phyloP scores from a whole-genome alignment of 129 eudicot genomes.

The Gnaphalium uliginosum region DNA sequence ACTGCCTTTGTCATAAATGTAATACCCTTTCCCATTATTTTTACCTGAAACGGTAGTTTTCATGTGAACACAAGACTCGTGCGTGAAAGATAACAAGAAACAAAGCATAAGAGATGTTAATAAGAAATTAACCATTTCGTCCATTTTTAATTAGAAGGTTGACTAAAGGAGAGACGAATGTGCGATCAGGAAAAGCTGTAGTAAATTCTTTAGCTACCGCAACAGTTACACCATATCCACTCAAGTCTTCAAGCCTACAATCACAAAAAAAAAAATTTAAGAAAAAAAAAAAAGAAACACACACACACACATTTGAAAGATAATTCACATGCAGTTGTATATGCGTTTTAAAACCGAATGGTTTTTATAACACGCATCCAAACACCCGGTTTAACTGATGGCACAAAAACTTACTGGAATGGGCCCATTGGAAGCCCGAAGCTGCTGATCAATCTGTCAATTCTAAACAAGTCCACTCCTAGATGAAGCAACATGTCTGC shows the following conservation, averaged over 20 bases:
- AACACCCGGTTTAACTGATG: too few species aligned
- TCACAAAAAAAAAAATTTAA: too few species aligned
- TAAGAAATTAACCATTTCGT: conserved; percentile 61
- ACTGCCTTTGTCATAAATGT: conserved; percentile 82
- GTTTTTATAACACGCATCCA: too few species aligned
- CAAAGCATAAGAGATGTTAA: not conserved
- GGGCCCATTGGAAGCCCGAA: conserved; percentile 99
- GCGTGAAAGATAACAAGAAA: conserved; percentile 8
- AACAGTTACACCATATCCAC: conserved; percentile 82
- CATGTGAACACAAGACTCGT: conserved; percentile 2
- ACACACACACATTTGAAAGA: too few species aligned
- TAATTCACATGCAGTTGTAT: too few species aligned
- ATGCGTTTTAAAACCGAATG: too few species aligned
- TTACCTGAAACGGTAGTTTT: conserved; percentile 53
- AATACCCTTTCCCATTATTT: conserved; percentile 86
- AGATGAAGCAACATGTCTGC: conserved; percentile 73
- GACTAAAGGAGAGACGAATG: conserved; percentile 59
- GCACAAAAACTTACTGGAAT: conserved; percentile 62
- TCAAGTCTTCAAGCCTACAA: conserved; percentile 82
- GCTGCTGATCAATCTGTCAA: conserved; percentile 68
- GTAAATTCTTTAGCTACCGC: conserved; percentile 56
- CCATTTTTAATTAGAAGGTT: conserved; percentile 73
- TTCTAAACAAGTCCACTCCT: conserved; percentile 91
- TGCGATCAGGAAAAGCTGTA: conserved; percentile 67
- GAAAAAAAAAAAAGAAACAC: too few species aligned